Conservation (phyloP, 768 basidiomycete genomes). For the Boletus rex-veris region DNA sequence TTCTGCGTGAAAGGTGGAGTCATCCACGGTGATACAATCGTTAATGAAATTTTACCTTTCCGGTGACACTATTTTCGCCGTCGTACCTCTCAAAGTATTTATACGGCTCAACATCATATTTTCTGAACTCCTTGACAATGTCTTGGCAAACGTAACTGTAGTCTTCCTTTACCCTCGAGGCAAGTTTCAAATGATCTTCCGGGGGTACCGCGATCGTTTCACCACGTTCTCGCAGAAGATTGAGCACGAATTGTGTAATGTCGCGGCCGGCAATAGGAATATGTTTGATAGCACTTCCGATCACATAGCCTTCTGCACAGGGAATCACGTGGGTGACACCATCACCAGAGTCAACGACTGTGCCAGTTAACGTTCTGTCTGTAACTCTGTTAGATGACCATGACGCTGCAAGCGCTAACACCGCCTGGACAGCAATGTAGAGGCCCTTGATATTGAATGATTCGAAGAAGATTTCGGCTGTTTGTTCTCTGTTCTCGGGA, state of each 20-base stretch:
- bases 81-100: conserved; percentile 94
- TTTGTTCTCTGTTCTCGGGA: conserved; percentile 98
- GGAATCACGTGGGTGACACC: conserved; percentile 99
- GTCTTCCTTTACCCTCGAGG: conserved; percentile 94
- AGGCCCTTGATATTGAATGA: conserved; percentile 99
- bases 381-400: conserved; percentile 90
- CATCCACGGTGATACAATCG: not conserved
- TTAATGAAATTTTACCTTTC: conserved; percentile 55
- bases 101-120: conserved; percentile 94
- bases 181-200: conserved; percentile 90
- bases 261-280: conserved; percentile 98
- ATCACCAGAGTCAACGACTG: conserved; percentile 98
- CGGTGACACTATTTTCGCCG: conserved; percentile 90
- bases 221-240: conserved; percentile 91
- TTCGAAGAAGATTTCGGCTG: conserved; percentile 99
- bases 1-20: conserved; percentile 48
- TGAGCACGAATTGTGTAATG: conserved; percentile 94
- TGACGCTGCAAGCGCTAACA: conserved; percentile 94
- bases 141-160: conserved; percentile 99
- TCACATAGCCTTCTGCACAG: conserved; percentile 96
- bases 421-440: conserved; percentile 98
- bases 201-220: conserved; percentile 89
- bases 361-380: conserved; percentile 91
- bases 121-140: conserved; percentile 97
- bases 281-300: conserved; percentile 98